Evolutionary conservation across 768 basidiomycete species (phyloP).

Genomic region (Dioszegia aurantiaca): DNA sequence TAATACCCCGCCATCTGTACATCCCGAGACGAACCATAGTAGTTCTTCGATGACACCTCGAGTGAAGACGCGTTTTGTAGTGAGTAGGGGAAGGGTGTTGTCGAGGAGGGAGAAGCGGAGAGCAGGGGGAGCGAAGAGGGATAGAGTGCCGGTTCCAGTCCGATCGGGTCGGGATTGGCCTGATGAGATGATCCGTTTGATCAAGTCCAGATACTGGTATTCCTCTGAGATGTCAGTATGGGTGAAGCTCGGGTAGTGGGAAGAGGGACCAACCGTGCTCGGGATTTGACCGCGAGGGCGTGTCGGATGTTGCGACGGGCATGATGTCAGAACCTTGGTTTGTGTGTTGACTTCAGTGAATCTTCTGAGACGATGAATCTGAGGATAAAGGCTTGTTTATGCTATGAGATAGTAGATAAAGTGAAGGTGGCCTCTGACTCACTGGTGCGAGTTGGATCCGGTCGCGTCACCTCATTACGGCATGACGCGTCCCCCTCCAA

Average conservation of each 20-base stretch:
- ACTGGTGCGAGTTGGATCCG: neutral
- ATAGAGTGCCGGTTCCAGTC: slow-evolving; percentile 89
- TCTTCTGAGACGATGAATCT: no score
- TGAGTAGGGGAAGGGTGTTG: slow-evolving; percentile 76
- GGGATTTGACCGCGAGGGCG: slow-evolving; percentile 12
- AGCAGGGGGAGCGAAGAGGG: slow-evolving; percentile 84
- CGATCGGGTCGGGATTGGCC: slow-evolving; percentile 83
- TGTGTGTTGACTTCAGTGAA: no score
- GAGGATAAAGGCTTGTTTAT: no score
- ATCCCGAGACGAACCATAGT: slow-evolving; percentile 86
- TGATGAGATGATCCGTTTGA: slow-evolving; percentile 67
- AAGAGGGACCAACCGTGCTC: slow-evolving; percentile 19
- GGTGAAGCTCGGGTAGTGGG: neutral
- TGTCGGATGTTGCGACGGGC: slow-evolving; percentile 10
- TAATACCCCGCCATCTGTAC: slow-evolving; percentile 74
- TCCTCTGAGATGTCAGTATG: slow-evolving; percentile 60
- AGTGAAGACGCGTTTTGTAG: slow-evolving; percentile 90
- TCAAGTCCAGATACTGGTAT: slow-evolving; percentile 80
- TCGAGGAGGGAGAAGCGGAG: slow-evolving; percentile 79
- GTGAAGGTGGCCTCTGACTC: no score
- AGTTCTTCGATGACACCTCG: slow-evolving; percentile 91
- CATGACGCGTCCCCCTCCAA: no score
- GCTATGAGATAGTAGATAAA: no score
- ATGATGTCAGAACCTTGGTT: no score
- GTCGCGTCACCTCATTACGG: no score